A percentile compares a stretch with the other conserved stretches of the same genome.
phyloP scores from a whole-genome alignment of 306 rosid species.

The Trifolium pratense region DNA sequence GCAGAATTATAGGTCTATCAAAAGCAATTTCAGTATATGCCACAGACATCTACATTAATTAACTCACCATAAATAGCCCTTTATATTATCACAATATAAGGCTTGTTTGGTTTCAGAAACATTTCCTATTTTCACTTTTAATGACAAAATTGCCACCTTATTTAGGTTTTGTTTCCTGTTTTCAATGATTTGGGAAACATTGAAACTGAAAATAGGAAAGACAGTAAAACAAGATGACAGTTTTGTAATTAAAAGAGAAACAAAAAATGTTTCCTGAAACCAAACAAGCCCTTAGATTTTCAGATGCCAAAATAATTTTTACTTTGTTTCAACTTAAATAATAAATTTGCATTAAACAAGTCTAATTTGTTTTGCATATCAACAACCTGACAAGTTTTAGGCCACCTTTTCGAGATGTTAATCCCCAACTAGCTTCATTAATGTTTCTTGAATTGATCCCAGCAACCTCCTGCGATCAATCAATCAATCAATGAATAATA shows the following conservation, averaged over 20 bases:
- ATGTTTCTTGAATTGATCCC: conserved; percentile 67
- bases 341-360: conserved; percentile 36
- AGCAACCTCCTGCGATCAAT: conserved; percentile 60
- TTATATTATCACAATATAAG: conserved; percentile 11
- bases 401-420: conserved; percentile 69
- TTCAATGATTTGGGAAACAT: neutral
- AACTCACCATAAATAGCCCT: conserved; percentile 9
- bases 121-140: neutral
- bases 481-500: neutral
- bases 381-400: conserved; percentile 83
- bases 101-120: neutral
- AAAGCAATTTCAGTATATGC: conserved; percentile 2
- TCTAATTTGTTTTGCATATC: conserved; percentile 31
- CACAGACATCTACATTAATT: too few relatives aligned
- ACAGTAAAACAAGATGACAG: neutral
- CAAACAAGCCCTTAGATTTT: conserved; percentile 9
- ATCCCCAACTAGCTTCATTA: conserved; percentile 64
- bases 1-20: conserved; percentile 7
- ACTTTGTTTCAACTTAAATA: conserved; percentile 28
- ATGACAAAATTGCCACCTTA: neutral
- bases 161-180: neutral
- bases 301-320: neutral
- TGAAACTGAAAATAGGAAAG: neutral
- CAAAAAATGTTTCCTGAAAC: neutral
- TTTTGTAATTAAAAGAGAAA: neutral